A percentile compares a stretch with the other conserved stretches of the same genome.
phyloP scores from a whole-genome alignment of 1,284 basidiomycete species.

The Sporisorium reilianum region DNA sequence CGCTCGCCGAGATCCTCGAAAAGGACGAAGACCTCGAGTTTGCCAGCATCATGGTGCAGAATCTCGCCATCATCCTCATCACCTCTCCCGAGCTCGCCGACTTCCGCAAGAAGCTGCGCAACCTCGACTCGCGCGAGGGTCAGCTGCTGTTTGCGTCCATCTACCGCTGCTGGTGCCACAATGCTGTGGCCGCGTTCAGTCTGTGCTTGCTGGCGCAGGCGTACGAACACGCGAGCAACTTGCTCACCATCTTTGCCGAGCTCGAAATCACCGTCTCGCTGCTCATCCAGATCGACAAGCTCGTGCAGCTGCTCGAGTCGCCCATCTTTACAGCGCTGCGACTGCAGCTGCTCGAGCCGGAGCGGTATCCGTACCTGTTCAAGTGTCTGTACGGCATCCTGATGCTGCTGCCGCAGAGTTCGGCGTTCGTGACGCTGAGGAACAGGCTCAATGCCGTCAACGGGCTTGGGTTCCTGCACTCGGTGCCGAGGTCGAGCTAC shows the following conservation, averaged over 20 bases:
- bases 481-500: constrained; percentile 75
- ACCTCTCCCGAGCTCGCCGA: constrained; percentile 95
- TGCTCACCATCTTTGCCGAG: constrained; percentile 93
- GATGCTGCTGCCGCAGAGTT: constrained; percentile 97
- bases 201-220: constrained; percentile 96
- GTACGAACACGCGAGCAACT: constrained; percentile 97
- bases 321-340: constrained; percentile 99
- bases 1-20: constrained; percentile 95
- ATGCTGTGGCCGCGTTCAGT: constrained; percentile 94
- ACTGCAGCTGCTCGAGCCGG: constrained; percentile 94
- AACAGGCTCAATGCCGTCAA: constrained; percentile 95
- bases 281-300: constrained; percentile 96
- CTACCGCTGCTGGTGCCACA: constrained; percentile 98
- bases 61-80: constrained; percentile 94
- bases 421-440: constrained; percentile 92
- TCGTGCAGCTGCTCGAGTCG: constrained; percentile 97
- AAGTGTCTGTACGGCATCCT: constrained; percentile 97
- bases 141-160: constrained; percentile 90
- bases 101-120: constrained; percentile 91
- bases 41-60: constrained; percentile 95
- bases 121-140: constrained; percentile 87
- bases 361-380: constrained; percentile 94
- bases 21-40: constrained; percentile 99
- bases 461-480: constrained; percentile 90
- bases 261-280: constrained; percentile 94